phyloP scores from a whole-genome alignment of 176 grass and related monocot species.

The barley (Hordeum vulgare) region MorexV3_pseudomolecules_assembly NC_058518.1:512145457-512145956 shows the following conservation, averaged over 20 bases:
- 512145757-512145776: conserved; percentile 16
- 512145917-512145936: too few species aligned
- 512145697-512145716: conserved; percentile 33
- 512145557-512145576: conserved; percentile 19
- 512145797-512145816: conserved; percentile 34
- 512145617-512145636: too few species aligned
- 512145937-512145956: too few species aligned
- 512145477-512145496: conserved; percentile 3
- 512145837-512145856: conserved; percentile 26
- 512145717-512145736: conserved; percentile 1
- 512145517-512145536: conserved; percentile 42
- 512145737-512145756: conserved; percentile 10
- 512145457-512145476: neutral
- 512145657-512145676: neutral
- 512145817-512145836: conserved; percentile 34
- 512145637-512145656: conserved; percentile 22
- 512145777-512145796: conserved; percentile 23
- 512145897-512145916: too few species aligned
- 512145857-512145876: conserved; percentile 27
- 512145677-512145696: conserved; percentile 21
- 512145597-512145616: too few species aligned
- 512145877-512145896: too few species aligned
- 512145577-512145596: too few species aligned
- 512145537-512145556: conserved; percentile 39
- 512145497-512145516: conserved; percentile 16